Conservation (phyloP, 768 basidiomycete species). For the Kwoniella dendrophila region DNA sequence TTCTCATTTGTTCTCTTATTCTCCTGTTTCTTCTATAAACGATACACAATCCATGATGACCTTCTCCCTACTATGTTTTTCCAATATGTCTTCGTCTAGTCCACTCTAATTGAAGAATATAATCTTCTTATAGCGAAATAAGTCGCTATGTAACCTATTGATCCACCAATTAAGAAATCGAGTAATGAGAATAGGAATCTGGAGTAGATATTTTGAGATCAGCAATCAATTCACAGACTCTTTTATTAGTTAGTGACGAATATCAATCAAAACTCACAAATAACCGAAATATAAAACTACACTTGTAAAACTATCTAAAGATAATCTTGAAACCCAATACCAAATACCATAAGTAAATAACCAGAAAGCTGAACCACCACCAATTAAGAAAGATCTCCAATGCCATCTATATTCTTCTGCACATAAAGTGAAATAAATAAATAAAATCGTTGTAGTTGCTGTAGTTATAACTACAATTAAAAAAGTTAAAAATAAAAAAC, state of each 20-base stretch:
- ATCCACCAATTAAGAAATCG: slow-evolving; percentile 85
- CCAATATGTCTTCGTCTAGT: slow-evolving; percentile 22
- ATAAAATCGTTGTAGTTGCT: slow-evolving; percentile 79
- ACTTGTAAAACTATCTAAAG: slow-evolving; percentile 77
- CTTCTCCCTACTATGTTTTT: not conserved
- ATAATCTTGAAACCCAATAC: slow-evolving; percentile 70
- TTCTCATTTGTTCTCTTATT: too few relatives aligned
- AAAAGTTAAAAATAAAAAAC: slow-evolving; percentile 86
- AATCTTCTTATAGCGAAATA: slow-evolving; percentile 87
- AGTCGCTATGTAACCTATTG: slow-evolving; percentile 86
- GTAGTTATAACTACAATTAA: slow-evolving; percentile 80
- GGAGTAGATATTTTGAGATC: not conserved
- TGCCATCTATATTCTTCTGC: slow-evolving; percentile 99
- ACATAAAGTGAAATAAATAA: slow-evolving; percentile 76
- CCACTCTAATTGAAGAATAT: slow-evolving; percentile 62
- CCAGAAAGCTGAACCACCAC: slow-evolving; percentile 92
- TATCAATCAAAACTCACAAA: slow-evolving; percentile 57
- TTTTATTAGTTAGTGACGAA: not conserved
- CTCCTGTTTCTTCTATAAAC: too few relatives aligned
- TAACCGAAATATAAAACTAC: slow-evolving; percentile 87
- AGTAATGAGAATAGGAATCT: slow-evolving; percentile 73
- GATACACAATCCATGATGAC: too few relatives aligned
- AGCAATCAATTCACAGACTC: not conserved
- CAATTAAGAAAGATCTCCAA: slow-evolving; percentile 89
- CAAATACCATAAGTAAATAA: slow-evolving; percentile 82